Conservation (phyloP, 1,139 yeast genomes). For the Zygosaccharomyces sapae region DNA sequence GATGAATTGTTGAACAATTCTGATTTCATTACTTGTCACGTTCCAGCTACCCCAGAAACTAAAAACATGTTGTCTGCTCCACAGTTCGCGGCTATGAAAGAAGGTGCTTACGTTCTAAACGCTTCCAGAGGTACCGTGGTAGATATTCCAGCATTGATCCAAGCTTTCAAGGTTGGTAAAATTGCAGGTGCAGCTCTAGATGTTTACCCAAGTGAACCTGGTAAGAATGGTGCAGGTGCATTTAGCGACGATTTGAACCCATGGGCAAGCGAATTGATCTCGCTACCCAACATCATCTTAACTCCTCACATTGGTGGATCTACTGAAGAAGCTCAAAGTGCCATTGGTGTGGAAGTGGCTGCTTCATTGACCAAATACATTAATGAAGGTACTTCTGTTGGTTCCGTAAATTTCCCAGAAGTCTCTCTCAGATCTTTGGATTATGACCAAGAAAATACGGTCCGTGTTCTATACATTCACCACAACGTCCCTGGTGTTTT, state of each 20-base stretch:
- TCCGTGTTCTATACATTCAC: constrained; percentile 93
- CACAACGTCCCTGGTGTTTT: constrained; percentile 98
- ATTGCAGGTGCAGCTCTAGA: constrained; percentile 97
- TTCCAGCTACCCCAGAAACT: constrained; percentile 92
- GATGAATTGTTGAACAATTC: constrained; percentile 76
- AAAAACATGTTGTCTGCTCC: constrained; percentile 83
- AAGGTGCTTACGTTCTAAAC: constrained; percentile 89
- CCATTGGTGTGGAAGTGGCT: constrained; percentile 94
- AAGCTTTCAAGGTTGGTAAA: constrained; percentile 88
- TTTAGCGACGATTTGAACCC: constrained; percentile 68
- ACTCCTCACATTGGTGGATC: constrained; percentile 99
- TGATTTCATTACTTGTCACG: constrained; percentile 90
- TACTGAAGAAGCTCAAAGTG: constrained; percentile 97
- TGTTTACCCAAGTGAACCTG: constrained; percentile 97
- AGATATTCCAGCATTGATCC: constrained; percentile 88
- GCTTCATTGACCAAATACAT: constrained; percentile 82
- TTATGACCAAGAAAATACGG: constrained; percentile 81
- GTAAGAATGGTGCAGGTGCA: constrained; percentile 85
- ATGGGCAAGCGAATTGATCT: constrained; percentile 80
- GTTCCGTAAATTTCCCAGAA: constrained; percentile 99
- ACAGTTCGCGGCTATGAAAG: constrained; percentile 94
- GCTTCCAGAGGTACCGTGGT: constrained; percentile 98
- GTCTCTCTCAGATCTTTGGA: constrained; percentile 86
- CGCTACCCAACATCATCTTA: constrained; percentile 81
- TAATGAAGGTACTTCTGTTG: constrained; percentile 93